phyloP scores from a whole-genome alignment of 805 yeast genomes.

The Metschnikowia gruessii region DNA sequence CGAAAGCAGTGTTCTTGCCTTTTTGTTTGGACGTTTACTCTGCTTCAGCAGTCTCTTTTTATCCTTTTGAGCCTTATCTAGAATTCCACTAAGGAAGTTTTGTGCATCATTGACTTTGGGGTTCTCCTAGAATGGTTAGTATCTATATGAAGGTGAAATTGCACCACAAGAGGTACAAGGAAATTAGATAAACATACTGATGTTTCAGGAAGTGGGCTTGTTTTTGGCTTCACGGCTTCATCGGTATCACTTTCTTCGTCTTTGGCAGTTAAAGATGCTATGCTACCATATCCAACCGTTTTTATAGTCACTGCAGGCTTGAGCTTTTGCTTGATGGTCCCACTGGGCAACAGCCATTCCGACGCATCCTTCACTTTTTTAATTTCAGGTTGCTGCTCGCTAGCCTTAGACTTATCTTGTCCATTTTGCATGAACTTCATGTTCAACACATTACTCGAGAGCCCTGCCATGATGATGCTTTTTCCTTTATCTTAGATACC shows the following conservation, averaged over 20 bases:
- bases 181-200: background rate
- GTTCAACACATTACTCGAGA: slow-evolving; percentile 71
- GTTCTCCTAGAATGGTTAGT: slow-evolving; percentile 6
- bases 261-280: slow-evolving; percentile 19
- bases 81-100: slow-evolving; percentile 15
- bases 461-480: slow-evolving; percentile 14
- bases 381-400: slow-evolving; percentile 22
- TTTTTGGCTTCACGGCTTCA: background rate
- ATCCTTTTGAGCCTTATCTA: slow-evolving; percentile 13
- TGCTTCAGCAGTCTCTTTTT: slow-evolving; percentile 9
- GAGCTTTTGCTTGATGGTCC: slow-evolving; percentile 26
- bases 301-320: slow-evolving; percentile 23
- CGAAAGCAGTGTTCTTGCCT: slow-evolving; percentile 9
- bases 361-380: slow-evolving; percentile 47
- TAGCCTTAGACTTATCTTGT: slow-evolving; percentile 38
- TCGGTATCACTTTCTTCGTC: slow-evolving; percentile 6
- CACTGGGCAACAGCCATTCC: slow-evolving; percentile 48
- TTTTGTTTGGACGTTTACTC: slow-evolving; percentile 4
- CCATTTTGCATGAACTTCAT: slow-evolving; percentile 63
- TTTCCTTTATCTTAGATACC: background rate
- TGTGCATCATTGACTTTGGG: slow-evolving; percentile 12
- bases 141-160: background rate
- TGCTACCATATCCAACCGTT: slow-evolving; percentile 42
- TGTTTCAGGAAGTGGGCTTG: background rate
- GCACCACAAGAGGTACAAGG: background rate